phyloP scores from a whole-genome alignment of 495 filamentous ascomycete genomes.

The Talaromyces nanjingensis region DNA sequence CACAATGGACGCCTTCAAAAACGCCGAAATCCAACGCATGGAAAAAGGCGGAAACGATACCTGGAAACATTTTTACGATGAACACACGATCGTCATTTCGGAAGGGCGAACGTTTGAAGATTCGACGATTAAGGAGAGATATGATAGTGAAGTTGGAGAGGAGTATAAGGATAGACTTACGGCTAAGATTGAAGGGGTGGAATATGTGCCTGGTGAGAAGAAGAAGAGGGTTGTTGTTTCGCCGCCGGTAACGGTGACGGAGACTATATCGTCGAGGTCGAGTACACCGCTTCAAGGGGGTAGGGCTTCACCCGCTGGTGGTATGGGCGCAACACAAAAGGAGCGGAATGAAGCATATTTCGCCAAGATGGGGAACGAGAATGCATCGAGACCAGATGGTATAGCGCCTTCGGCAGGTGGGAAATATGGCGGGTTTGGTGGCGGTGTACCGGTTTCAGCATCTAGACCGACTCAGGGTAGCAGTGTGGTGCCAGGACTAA shows the following conservation, averaged over 20 bases:
- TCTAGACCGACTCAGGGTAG: slow-evolving; percentile 22
- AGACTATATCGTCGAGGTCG: slow-evolving; percentile 7
- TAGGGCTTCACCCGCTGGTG: slow-evolving; percentile 13
- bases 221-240: slow-evolving; percentile 19
- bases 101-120: slow-evolving; percentile 61
- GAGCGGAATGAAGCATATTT: slow-evolving; percentile 84
- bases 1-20: slow-evolving; percentile 97
- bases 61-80: slow-evolving; percentile 81
- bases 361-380: slow-evolving; percentile 70
- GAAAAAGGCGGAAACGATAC: slow-evolving; percentile 73
- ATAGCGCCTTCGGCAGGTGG: slow-evolving; percentile 84
- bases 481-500: slow-evolving; percentile 51
- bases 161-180: slow-evolving; percentile 91
- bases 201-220: slow-evolving; percentile 65
- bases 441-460: slow-evolving; percentile 39
- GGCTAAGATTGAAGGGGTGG: slow-evolving; percentile 74
- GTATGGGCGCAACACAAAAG: slow-evolving; percentile 37
- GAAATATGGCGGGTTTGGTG: slow-evolving; percentile 87
- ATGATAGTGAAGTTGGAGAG: slow-evolving; percentile 79
- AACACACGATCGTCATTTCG: slow-evolving; percentile 55
- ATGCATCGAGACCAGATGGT: slow-evolving; percentile 64
- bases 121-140: slow-evolving; percentile 71
- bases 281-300: slow-evolving; percentile 9
- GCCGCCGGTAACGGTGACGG: not conserved
- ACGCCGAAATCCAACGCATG: slow-evolving; percentile 79